phyloP scores from a whole-genome alignment of 768 basidiomycete genomes.

The Exsudoporus frostii region DNA sequence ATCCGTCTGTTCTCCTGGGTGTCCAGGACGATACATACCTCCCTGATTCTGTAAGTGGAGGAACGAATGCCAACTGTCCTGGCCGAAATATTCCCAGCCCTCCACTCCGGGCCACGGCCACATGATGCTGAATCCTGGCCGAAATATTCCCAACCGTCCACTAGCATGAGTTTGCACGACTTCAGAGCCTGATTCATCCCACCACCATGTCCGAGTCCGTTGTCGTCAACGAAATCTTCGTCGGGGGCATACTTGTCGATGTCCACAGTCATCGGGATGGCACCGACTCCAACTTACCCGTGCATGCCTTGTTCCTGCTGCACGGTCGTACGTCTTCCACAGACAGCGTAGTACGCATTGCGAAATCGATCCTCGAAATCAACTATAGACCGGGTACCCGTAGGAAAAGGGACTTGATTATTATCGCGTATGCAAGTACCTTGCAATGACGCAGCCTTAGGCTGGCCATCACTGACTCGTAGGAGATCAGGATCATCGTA shows the following conservation, averaged over 20 bases:
- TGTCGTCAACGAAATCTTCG: conserved; percentile 9
- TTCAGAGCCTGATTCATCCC: neutral
- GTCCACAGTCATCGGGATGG: conserved; percentile 21
- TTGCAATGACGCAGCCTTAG: neutral
- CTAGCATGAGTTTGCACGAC: neutral
- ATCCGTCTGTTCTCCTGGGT: too few species aligned
- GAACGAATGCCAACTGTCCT: neutral
- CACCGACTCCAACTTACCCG: conserved; percentile 17
- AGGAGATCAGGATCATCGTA: conserved; percentile 29
- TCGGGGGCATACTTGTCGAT: conserved; percentile 28
- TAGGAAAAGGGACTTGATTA: conserved; percentile 26
- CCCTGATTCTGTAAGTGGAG: neutral
- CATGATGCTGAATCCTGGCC: neutral
- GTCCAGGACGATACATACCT: neutral
- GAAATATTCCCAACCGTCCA: neutral
- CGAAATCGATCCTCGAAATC: conserved; percentile 22
- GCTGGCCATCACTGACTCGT: neutral
- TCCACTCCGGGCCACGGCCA: neutral
- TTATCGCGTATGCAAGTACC: conserved; percentile 27
- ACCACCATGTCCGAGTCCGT: conserved; percentile 19
- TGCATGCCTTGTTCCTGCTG: conserved; percentile 28
- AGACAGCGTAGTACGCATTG: conserved; percentile 10
- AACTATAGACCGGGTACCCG: conserved; percentile 8
- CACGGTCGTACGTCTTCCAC: conserved; percentile 25
- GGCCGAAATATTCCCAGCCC: neutral